Conservation (phyloP, 192 early-diverging fungal genomes). For the Powellomyces hirtus region DNA sequence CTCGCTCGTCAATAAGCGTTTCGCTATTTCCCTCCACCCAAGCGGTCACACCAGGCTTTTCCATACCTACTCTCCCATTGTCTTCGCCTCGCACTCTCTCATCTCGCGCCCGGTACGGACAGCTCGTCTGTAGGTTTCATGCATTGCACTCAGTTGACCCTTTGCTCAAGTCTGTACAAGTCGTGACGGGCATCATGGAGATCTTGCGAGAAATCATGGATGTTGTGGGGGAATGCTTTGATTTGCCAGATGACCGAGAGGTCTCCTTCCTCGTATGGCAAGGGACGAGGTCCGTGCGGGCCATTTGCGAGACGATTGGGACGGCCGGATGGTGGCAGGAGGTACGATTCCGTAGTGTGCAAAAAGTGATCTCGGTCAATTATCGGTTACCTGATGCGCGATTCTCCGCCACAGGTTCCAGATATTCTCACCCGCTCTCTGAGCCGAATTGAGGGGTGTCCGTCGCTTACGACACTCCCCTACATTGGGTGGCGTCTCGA, state of each 20-base stretch:
- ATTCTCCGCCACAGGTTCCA: not conserved
- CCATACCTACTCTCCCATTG: not conserved
- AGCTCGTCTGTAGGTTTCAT: not conserved
- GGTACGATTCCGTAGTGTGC: no score
- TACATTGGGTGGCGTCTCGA: slow-evolving; percentile 14
- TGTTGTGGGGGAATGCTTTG: not conserved
- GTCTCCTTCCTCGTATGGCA: slow-evolving; percentile 5
- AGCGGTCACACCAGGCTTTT: not conserved
- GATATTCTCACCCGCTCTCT: not conserved
- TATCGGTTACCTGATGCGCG: not conserved
- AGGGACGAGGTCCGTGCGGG: not conserved
- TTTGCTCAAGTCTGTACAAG: not conserved
- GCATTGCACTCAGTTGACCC: slow-evolving; percentile 6
- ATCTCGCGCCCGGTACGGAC: slow-evolving; percentile 9
- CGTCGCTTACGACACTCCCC: not conserved
- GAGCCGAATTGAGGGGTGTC: not conserved
- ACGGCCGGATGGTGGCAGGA: not conserved
- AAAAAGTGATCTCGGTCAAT: no score
- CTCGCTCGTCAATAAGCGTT: not conserved
- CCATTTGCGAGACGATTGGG: slow-evolving; percentile 3
- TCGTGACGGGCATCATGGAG: not conserved
- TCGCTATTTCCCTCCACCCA: not conserved
- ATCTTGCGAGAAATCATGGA: not conserved
- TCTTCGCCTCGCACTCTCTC: slow-evolving; percentile 7
- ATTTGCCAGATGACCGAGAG: not conserved